A percentile compares a stretch with the other conserved stretches of the same genome.
Conservation (phyloP, 768 basidiomycete genomes). For the Mycena belliarum region DNA sequence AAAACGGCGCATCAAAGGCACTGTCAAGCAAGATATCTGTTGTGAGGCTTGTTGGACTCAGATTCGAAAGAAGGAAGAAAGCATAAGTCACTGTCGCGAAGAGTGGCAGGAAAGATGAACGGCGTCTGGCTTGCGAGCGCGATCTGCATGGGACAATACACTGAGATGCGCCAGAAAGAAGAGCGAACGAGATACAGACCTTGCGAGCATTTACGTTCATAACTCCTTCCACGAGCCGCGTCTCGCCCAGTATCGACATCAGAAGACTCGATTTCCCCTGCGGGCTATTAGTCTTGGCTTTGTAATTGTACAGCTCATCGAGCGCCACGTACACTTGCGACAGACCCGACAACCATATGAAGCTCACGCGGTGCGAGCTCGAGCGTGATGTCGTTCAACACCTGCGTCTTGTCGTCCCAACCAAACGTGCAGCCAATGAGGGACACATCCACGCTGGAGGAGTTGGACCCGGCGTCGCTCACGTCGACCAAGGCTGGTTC, state of each 20-base stretch:
- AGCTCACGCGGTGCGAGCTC: constrained; percentile 7
- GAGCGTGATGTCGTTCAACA: constrained; percentile 5
- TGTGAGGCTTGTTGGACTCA: not conserved
- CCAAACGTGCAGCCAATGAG: constrained; percentile 7
- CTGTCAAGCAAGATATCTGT: constrained; percentile 16
- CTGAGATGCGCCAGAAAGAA: not conserved
- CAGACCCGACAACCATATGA: constrained; percentile 15
- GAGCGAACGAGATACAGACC: not conserved
- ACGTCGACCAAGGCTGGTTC: not conserved
- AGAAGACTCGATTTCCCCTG: constrained; percentile 20
- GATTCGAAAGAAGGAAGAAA: not conserved
- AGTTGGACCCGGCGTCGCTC: not conserved
- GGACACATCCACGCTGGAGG: constrained; percentile 1
- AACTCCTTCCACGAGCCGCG: not conserved
- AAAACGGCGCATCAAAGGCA: constrained; percentile 5
- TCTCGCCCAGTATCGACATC: constrained; percentile 17
- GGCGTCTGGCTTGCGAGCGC: constrained; percentile 15
- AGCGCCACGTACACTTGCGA: constrained; percentile 7
- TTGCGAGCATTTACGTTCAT: constrained; percentile 4
- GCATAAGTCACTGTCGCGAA: constrained; percentile 13
- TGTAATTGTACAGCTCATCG: not conserved
- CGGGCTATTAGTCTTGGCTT: not conserved
- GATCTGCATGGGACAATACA: not conserved
- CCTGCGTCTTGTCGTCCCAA: constrained; percentile 11
- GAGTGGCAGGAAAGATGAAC: constrained; percentile 14